Evolutionary conservation across 768 basidiomycete species (phyloP), one percentile per base, ranked within the genome.

Genomic region (Pisolithus microcarpus): DNA sequence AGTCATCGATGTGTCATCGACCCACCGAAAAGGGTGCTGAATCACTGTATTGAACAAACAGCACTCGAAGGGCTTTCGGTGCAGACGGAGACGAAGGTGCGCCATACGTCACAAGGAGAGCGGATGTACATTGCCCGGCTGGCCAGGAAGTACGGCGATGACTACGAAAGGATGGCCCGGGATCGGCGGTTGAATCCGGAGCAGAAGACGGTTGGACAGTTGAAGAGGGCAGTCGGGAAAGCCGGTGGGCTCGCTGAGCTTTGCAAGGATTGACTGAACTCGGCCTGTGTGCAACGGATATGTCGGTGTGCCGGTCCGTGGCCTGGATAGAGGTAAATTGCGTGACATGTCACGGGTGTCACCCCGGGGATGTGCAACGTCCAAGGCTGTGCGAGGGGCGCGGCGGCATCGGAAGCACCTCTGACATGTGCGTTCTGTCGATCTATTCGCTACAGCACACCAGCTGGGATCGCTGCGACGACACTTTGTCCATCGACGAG

Each of bases 121-220:
- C 65, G 74, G 51, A 69, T 67, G 42, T 88, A 85, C 66, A 72
- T 98, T 39, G 65, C 70, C 51, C 70, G 76, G 39, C 75, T 98
- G 26, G 79, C 89, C 11, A 66, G 67, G 38, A 84, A 78, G 65
- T 73, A 97, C 68, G 87, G 84, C 1, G 70, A 74, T 28, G 84
- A 97, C 69, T 69, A 84, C 21, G 76, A 79, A 26, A 73, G 68
- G 45, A 97, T 96, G 93, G 80, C 82, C 10, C 72, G 75, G 57
- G 94, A 98, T 70, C 71, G 81, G 52, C 84, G 75, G 67, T 65
- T 87, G 52, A 97, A 98, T 65, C 69, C 78, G 15, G 84, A 83
- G 66, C 95, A 98, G 71, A 79, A 85, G 62, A 96, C 92, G 2
- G 77, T 73, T 30, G 93, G 89, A 16, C 82, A 91, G 70, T 65